Base-by-base conservation (phyloP, 257 asterid species). In the Solanum ahanhuiri region DNA sequence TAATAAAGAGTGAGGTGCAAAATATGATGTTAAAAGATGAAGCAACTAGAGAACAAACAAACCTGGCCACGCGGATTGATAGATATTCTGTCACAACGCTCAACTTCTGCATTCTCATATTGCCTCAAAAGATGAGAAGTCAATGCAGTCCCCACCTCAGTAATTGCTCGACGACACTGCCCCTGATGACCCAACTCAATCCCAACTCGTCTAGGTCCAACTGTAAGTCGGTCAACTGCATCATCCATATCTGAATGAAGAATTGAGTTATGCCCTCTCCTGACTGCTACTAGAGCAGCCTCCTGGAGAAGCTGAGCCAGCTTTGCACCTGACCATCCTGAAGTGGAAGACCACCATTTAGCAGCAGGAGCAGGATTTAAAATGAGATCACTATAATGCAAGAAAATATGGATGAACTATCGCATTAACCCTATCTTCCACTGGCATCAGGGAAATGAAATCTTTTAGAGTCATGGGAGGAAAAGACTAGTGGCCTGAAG, bases 271-370 rank as follows among this genome's bases (percentile, higher is more conserved):
- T 95, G 99, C 51, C 96, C 91, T 90, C 90, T 97, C 90, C 99
- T 92, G 64, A 97, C 99, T 54, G 99, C 99, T 85, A 97, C 98
- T 83, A 97, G 96, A 90, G 99, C 98, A 35, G 98, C 98, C 92
- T 97, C 99, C 87, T 95, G 99, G 89, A 97, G 98, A 84, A 97
- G 98, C 82, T 94, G 98, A 37, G 99, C 99, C 90, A 97, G 89
- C 93, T 91, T 94, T 86, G 99, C 99, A 85, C 99, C 99, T 45
- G 97, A 81, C 99, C 99, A 97, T 86, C 99, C 99, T 95, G 95
- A 66, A 71, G 31, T 85, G 43, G 18, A 86, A 34, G 39, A 69
- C 39, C 31, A 33, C 25, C 45, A 33, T 83, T 48, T 81, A 81
- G 82, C 58, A 39, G 34, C 58, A 75, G 82, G 82, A 35, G 51